phyloP scores from a whole-genome alignment of 306 rosid species.

The Cicer yamashitae region DNA sequence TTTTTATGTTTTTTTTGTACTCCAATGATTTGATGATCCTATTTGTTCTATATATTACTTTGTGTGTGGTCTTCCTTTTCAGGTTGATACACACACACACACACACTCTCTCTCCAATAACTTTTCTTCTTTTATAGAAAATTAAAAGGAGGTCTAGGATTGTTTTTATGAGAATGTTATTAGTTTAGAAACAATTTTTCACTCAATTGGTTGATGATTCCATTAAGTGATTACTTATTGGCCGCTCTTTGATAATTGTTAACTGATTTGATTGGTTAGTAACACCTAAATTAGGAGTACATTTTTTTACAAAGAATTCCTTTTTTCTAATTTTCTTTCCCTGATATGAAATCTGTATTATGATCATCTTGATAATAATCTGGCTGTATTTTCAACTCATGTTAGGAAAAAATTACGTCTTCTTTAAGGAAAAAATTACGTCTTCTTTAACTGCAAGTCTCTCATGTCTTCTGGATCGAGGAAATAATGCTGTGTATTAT shows the following conservation, averaged over 20 bases:
- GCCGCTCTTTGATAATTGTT: slow-evolving; percentile 9
- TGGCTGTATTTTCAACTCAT: slow-evolving; percentile 28
- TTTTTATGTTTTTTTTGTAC: slow-evolving; percentile 13
- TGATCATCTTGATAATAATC: neutral
- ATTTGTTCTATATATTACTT: neutral
- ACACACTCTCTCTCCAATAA: neutral
- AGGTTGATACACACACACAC: neutral
- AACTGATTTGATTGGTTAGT: neutral
- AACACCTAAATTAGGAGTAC: slow-evolving; percentile 2
- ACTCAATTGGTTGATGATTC: slow-evolving; percentile 13
- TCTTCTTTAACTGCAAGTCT: slow-evolving; percentile 18
- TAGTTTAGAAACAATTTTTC: neutral
- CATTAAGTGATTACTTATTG: neutral
- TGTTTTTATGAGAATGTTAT: neutral
- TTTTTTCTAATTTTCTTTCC: slow-evolving; percentile 5
- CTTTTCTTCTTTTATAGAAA: neutral
- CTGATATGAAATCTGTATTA: neutral
- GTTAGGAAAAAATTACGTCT: slow-evolving; percentile 17
- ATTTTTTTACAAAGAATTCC: neutral
- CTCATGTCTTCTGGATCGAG: neutral
- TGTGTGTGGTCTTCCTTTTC: neutral
- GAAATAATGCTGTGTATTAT: slow-evolving; percentile 9
- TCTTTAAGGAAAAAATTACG: neutral
- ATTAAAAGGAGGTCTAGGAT: neutral
- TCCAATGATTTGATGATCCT: neutral